These are phyloP conservation scores for Aspergillus sp. DNA, from an alignment of 2,329 filamentous ascomycete species.

Conservation along the genomic window DNA sequence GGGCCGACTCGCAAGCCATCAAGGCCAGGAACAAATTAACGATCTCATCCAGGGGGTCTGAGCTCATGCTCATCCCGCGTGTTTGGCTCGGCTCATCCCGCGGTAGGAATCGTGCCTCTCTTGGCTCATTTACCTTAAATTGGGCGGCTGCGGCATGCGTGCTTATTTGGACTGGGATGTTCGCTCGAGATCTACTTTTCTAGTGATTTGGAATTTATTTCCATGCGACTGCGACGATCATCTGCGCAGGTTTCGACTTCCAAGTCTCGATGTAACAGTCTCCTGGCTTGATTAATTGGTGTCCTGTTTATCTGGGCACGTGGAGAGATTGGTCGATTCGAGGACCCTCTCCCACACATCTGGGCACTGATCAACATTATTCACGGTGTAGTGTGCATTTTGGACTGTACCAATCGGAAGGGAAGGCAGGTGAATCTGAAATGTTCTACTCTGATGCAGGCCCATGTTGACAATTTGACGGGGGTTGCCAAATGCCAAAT, in stretches of 20 bases:
- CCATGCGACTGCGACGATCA: slow-evolving; percentile 1
- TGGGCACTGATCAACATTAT: neutral
- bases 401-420: neutral
- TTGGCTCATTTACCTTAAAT: neutral
- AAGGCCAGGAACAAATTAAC: too few relatives aligned
- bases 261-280: neutral
- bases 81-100: slow-evolving; percentile 3
- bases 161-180: neutral
- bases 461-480: neutral
- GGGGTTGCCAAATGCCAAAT: neutral
- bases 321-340: neutral
- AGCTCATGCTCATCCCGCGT: neutral
- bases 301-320: neutral
- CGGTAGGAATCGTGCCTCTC: neutral
- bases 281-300: neutral
- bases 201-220: slow-evolving; percentile 5
- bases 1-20: too few relatives aligned
- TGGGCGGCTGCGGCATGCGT: neutral
- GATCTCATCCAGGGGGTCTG: too few relatives aligned
- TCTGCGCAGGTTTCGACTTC: neutral
- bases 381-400: neutral
- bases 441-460: neutral
- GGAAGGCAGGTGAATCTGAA: neutral
- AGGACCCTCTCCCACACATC: neutral
- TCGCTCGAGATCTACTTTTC: neutral